Base-by-base conservation (phyloP, 768 basidiomycete genomes). In the Aureoboletus auriporus region DNA sequence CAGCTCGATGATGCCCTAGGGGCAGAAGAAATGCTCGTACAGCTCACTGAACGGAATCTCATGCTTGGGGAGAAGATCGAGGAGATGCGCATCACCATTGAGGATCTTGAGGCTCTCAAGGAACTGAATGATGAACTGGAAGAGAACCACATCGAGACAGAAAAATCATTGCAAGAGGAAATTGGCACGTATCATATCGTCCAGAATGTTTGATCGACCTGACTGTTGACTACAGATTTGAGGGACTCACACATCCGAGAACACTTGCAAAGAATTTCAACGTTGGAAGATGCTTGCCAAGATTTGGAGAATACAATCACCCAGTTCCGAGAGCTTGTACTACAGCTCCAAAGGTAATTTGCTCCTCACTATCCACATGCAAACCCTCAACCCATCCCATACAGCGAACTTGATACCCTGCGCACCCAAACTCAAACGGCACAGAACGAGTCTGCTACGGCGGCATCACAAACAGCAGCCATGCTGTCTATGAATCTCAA, bases 61-160 rank as follows among this genome's bases (percentile, higher is more conserved):
- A 79, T 86, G 69, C 79, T 97, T 39, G 86, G 90, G 51, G 95
- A 97, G 90, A 94, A 93, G 82, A 93, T 97, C 55, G 96, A 98
- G 64, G 93, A 97, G 68, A 94, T 97, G 89, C 81, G 92, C 11
- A 85, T 91, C 46, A 90, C 89, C 0, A 92, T 98, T 46, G 95
- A 98, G 65, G 96, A 99, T 59, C 81, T 97, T 4, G 96, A 99
- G 63, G 83, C 93, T 10, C 79, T 99, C 36, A 90, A 94, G 63
- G 96, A 98, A 60, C 84, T 99, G 41, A 92, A 87, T 47, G 95
- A 99, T 52, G 96, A 99, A 69, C 78, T 99, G 3, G 96, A 98
- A 66, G 94, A 98, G 68, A 93, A 91, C 58, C 95, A 98, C 54
- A 64, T 89, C 3, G 95, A 96, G 67, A 90, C 93, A 0, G 95